Percentiles rank a stretch among this genome's conserved stretches.
phyloP scores from a whole-genome alignment of 225 moss, liverwort and hornwort species.

The Climacium dendroides region DNA sequence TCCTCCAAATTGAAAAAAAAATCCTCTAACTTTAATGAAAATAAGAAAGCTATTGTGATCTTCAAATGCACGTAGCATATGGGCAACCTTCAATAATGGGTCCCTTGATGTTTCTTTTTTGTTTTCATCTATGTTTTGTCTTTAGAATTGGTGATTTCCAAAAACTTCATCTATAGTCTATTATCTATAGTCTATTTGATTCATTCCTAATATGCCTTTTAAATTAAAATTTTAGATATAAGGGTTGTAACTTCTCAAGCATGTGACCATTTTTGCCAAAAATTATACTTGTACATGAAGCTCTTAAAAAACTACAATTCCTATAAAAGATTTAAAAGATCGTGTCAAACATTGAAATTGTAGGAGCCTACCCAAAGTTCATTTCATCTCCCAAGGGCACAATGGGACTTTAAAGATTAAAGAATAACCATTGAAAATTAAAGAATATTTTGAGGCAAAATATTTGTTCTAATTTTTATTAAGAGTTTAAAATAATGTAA shows the following conservation, averaged over 20 bases:
- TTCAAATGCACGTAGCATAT: not conserved
- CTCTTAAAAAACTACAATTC: not conserved
- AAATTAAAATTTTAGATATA: not conserved
- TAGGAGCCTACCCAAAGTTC: not conserved
- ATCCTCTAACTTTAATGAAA: not conserved
- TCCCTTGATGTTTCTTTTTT: not conserved
- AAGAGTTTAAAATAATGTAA: accelerated
- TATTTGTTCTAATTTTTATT: not conserved
- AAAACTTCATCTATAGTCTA: too few species aligned
- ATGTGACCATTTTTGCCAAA: not conserved
- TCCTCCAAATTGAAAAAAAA: too few species aligned
- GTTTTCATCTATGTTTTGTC: not conserved
- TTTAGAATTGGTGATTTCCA: not conserved
- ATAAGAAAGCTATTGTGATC: not conserved
- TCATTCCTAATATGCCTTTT: accelerated
- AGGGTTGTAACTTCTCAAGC: not conserved
- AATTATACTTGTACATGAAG: not conserved
- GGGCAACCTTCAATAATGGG: not conserved
- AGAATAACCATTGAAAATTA: not conserved
- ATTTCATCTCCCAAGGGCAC: not conserved
- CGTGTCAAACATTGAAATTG: not conserved
- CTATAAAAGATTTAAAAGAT: not conserved
- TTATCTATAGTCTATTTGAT: not conserved
- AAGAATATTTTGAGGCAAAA: not conserved
- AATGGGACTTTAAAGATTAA: too few species aligned